Evolutionary conservation across 179 eudicot species (phyloP).

Genomic region (Heliamphora ciliata): DNA sequence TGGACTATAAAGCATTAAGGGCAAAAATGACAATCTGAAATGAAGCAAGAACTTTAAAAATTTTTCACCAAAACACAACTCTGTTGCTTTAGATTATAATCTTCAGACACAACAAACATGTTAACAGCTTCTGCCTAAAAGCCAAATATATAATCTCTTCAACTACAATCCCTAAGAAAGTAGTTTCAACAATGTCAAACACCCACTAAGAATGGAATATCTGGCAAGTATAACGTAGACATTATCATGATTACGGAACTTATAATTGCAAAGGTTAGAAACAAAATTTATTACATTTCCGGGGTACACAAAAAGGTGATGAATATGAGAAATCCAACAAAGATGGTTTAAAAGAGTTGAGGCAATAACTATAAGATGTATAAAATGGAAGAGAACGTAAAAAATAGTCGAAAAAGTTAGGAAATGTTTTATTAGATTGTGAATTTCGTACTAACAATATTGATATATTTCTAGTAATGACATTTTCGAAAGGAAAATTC

Average conservation of each 20-base stretch:
- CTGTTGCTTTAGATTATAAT: too few species aligned
- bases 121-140: too few species aligned
- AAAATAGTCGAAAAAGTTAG: not conserved
- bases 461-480: not conserved
- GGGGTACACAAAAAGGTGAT: not conserved
- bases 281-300: not conserved
- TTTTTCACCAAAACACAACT: too few species aligned
- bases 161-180: too few species aligned
- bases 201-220: not conserved
- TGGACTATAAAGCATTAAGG: too few species aligned
- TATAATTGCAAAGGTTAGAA: not conserved
- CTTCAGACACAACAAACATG: too few species aligned
- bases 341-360: not conserved
- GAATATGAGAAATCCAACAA: not conserved
- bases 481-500: not conserved
- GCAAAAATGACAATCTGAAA: too few species aligned
- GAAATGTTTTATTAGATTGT: not conserved
- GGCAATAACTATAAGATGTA: not conserved
- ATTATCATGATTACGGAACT: not conserved
- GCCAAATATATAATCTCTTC: too few species aligned
- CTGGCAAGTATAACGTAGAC: not conserved
- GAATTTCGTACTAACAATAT: not conserved
- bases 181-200: too few species aligned
- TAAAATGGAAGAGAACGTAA: not conserved
- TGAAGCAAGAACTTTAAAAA: too few species aligned